Evolutionary conservation across 2,329 filamentous ascomycete genomes (phyloP), one percentile per base, ranked within the genome.

Genomic region (Apiospora phragmitis): DNA sequence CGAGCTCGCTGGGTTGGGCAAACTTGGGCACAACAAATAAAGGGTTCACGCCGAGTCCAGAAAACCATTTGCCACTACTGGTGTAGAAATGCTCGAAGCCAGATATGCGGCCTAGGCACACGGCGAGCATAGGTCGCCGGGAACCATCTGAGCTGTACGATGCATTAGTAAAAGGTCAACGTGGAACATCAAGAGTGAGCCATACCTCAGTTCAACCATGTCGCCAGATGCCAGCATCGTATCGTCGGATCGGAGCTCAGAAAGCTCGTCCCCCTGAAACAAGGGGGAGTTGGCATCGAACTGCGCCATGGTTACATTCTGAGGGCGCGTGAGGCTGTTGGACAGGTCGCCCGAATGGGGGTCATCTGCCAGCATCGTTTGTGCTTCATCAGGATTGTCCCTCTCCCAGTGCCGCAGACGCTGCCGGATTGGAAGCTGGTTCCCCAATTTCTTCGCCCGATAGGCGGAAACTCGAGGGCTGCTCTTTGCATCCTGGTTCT

Each of bases 11-110:
- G 2, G 75, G 70, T 1, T 76, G 75, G 47, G 81, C 83, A 72
- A 89, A 90, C 1, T 80, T 78, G 9, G 83, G 81, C 66, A 89
- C 81, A 5, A 85, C 81, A 75, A 90, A 90, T 45, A 85, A 78
- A 1, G 86, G 81, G 59, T 79, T 81, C 41, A 86, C 78, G 21
- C 80, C 80, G 47, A 82, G 70, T 68, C 81, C 83, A 11, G 83
- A 82, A 76, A 88, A 85, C 80, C 84, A 85, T 74, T 84, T 85
- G 72, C 88, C 88, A 21, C 82, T 85, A 73, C 77, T 83, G 41
- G 85, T 84, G 76, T 89, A 89, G 76, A 86, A 89, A 76, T 89
- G 87, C 73, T 88, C 81, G 55, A 84, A 80, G 24, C 83, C 83
- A 49, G 85, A 83, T 73, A 87, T 83, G 69, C 80, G 83, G 18